phyloP scores from a whole-genome alignment of 768 basidiomycete species.

The Amanita pseudoporphyria region DNA sequence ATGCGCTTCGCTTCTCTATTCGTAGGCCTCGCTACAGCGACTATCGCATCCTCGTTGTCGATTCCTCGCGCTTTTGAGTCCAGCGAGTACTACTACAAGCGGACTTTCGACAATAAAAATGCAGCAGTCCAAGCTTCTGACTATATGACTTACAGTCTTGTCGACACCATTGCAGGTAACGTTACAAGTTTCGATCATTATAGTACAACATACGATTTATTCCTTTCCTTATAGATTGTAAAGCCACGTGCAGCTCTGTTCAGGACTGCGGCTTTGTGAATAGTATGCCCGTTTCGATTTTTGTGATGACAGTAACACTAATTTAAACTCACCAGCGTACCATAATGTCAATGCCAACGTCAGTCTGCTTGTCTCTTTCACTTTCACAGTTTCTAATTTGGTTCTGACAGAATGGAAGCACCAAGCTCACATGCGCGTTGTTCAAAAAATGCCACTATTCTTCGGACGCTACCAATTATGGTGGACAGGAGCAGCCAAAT shows the following conservation, averaged over 20 bases:
- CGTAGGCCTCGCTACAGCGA: not conserved
- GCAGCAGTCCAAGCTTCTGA: conserved; percentile 23
- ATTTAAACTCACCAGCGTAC: conserved; percentile 16
- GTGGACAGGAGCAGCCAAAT: conserved; percentile 25
- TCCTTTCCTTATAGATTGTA: not conserved
- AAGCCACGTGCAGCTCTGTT: not conserved
- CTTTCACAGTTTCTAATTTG: not conserved
- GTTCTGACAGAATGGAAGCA: conserved; percentile 21
- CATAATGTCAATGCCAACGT: conserved; percentile 29
- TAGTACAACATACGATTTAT: not conserved
- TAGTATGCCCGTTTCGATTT: not conserved
- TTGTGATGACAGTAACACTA: conserved; percentile 23
- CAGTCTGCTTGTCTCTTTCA: conserved; percentile 1
- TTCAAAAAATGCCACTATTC: conserved; percentile 21
- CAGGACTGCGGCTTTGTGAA: not conserved
- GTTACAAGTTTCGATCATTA: not conserved
- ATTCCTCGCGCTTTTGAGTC: not conserved
- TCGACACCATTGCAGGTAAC: conserved; percentile 20
- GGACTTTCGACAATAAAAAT: conserved; percentile 20
- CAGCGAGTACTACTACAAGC: conserved; percentile 14
- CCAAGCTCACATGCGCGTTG: conserved; percentile 25
- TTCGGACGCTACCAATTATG: conserved; percentile 20
- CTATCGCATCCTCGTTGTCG: not conserved
- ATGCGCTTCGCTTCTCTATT: not conserved
- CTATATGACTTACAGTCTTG: conserved; percentile 26